Evolutionary conservation across 2,329 filamentous ascomycete species (phyloP), one percentile per base, ranked within the genome.

Genomic region (Fusarium setosum): DNA sequence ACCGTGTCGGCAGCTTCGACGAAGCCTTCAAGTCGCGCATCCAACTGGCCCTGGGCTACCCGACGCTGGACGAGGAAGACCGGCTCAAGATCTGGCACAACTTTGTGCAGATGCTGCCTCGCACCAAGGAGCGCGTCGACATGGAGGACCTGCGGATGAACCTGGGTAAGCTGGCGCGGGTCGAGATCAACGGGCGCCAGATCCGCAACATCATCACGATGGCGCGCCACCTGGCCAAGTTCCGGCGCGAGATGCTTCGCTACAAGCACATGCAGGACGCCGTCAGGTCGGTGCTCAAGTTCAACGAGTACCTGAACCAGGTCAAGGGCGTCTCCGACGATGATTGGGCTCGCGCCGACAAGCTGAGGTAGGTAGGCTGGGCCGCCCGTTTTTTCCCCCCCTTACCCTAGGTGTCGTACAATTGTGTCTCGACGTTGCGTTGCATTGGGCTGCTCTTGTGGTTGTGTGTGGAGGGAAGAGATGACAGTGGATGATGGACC

Each of bases 1-100:
- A 83, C 67, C 76, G 80, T 2, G 77, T 82, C 2, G 79, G 79
- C 2, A 70, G 71, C 6, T 76, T 84, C n/a, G 82, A 84, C 58
- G 79, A 82, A 45, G 81, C 81, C 2, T 81, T 82, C 65, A 73
- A 73, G 34, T 81, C 79, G 1, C 73, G 79, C 0, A 75, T 83
- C 23, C 77, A 82, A 44, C 37, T 42, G 3, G 24, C 48, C 6
- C 8, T 56, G 2, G 31, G 74, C 44, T 81, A 80, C 54, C 74
- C 67, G 10, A 49, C 41, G 2, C 67, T 77, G 5, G 53, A 70
- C 23, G 35, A 60, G 23, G 10, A 61, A 0, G 51, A 71, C 18
- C 72, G 73, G 0, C 23, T 63, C 1, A 63, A 73, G 31, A 69
- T 78, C 17, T 78, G 73, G 55, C 6, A 20, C 13, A 65, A 70